Evolutionary conservation across 495 filamentous ascomycete species (phyloP), one percentile per base, ranked within the genome.

Genomic region (Aspergillus carlsbadensis): DNA sequence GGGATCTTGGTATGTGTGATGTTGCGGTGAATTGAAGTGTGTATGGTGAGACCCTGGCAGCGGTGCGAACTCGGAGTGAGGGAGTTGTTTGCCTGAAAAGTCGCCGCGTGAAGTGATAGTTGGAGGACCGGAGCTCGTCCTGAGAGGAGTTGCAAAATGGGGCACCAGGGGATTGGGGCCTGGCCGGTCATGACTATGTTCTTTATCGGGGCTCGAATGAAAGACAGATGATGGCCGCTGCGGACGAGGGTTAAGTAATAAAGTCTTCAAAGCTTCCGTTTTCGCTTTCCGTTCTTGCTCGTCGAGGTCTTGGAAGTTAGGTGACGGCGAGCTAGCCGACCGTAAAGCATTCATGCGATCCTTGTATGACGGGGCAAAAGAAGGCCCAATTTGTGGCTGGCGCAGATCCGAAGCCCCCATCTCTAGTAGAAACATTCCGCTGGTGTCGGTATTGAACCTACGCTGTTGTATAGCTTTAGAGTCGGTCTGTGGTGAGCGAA

Each of bases 351-450:
- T 79, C 68, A 88, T 84, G 29, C 84, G 80, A 50, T 88, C 82
- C 18, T 82, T 76, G 52, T 84, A 90, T 1, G 87, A 84, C 0
- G 83, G 83, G 0, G 86, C 86, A 66, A 89, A 88, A 3, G 85
- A 78, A 29, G 86, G 84, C 1, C 82, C 84, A 55, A 86, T 78
- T 5, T 76, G 68, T 10, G 73, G 71, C 11, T 73, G 67, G 17
- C 78, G 71, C 18, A 58, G 53, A 3, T 67, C 64, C 18, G 73
- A 72, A 21, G 79, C 80, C 57, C 89, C 86, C 52, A 91, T 73
- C 57, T 92, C 90, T 53, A 83, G 75, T 13, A 82, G 53, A 59
- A 90, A 88, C 26, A 91, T 79, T 10, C 81, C 83, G 15, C 74
- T 74, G 14, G 74, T 62, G 5, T 78, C 66, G 39, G 69, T 72